phyloP scores from a whole-genome alignment of 2,329 filamentous ascomycete genomes.

The Aureobasidium melanogenum region DNA sequence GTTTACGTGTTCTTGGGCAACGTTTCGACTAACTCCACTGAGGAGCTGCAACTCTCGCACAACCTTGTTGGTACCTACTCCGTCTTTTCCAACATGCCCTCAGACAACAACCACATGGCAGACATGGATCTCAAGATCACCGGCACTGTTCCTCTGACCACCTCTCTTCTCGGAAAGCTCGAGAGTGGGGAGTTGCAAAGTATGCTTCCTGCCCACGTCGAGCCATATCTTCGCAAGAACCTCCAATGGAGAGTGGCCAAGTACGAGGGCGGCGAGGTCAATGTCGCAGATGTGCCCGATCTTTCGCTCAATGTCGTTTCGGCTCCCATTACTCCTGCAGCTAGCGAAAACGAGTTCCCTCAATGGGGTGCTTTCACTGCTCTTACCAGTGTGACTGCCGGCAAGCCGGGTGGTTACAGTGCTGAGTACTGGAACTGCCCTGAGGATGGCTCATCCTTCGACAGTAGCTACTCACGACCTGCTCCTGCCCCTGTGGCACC shows the following conservation, averaged over 20 bases:
- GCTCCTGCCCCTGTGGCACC: background rate
- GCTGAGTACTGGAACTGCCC: conserved; percentile 10
- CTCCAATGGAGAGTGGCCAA: conserved; percentile 27
- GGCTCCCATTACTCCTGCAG: conserved; percentile 30
- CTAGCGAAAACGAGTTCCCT: conserved; percentile 28
- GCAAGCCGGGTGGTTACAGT: conserved; percentile 18
- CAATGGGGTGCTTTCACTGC: conserved; percentile 26
- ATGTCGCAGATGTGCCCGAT: conserved; percentile 25
- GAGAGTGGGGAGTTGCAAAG: conserved; percentile 26
- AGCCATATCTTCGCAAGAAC: conserved; percentile 23
- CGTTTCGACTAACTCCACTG: conserved; percentile 33
- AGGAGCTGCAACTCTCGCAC: conserved; percentile 25
- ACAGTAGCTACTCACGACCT: background rate
- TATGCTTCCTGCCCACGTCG: conserved; percentile 21
- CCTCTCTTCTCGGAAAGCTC: conserved; percentile 29
- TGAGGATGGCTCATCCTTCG: background rate
- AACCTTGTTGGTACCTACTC: conserved; percentile 56
- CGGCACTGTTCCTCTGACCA: conserved; percentile 38
- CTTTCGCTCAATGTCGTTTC: conserved; percentile 33
- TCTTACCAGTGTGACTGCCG: conserved; percentile 20
- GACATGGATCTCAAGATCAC: conserved; percentile 25
- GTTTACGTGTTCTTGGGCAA: conserved; percentile 62
- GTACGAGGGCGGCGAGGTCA: conserved; percentile 29
- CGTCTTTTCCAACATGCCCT: conserved; percentile 29
- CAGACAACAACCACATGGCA: conserved; percentile 15